Percentiles rank a stretch among this genome's conserved stretches.
Evolutionary conservation across 441 rosid genomes (phyloP).

Genomic region (Geranium incanum): DNA sequence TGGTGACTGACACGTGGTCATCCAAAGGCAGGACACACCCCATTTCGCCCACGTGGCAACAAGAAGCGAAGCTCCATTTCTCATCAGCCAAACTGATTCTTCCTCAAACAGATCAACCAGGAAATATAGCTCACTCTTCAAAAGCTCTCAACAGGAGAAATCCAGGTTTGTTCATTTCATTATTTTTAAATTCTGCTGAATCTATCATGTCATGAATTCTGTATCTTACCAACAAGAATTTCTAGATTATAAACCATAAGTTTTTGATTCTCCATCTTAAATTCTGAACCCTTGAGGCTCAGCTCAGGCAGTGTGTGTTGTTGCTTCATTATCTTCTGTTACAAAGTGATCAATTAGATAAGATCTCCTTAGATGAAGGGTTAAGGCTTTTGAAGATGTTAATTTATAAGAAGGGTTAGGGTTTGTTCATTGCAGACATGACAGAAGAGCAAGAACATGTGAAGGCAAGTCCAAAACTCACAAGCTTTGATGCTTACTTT

Average conservation of each 20-base stretch:
- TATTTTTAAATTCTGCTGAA: too few species aligned
- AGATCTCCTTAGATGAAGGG: not conserved
- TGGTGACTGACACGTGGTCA: not conserved
- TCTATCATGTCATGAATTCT: too few species aligned
- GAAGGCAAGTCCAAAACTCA: constrained; percentile 23
- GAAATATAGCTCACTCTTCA: not conserved
- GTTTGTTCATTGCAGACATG: constrained; percentile 23
- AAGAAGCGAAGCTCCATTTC: not conserved
- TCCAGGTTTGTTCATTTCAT: not conserved
- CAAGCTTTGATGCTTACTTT: constrained; percentile 47
- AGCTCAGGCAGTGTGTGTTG: not conserved
- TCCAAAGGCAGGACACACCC: not conserved
- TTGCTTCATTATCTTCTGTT: not conserved
- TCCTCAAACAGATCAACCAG: not conserved
- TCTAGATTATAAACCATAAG: too few species aligned
- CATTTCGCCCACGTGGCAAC: not conserved
- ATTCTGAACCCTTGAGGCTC: too few species aligned
- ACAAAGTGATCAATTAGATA: not conserved
- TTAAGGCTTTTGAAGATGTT: not conserved
- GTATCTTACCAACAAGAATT: too few species aligned
- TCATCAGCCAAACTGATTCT: not conserved
- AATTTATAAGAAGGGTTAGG: not conserved
- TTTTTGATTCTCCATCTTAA: too few species aligned
- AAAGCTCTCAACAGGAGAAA: not conserved
- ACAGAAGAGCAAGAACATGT: constrained; percentile 21